phyloP scores from a whole-genome alignment of 352 stramenopile genomes.

The Pythium diclinum region DNA sequence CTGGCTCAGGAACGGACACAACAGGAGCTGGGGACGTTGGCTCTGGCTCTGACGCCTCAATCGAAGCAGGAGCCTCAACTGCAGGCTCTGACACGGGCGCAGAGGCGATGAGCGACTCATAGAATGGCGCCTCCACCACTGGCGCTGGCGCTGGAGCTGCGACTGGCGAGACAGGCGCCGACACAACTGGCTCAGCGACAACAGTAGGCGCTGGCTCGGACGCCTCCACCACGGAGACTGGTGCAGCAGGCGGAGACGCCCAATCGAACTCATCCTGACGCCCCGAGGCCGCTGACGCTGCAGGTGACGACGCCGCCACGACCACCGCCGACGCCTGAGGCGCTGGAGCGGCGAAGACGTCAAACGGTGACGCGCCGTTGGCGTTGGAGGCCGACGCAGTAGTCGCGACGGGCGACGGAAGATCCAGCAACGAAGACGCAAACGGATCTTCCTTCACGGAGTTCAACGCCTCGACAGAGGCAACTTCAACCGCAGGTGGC shows the following conservation, averaged over 20 bases:
- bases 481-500: constrained; percentile 2
- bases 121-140: neutral
- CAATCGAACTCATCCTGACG: neutral
- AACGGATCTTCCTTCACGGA: constrained; percentile 11
- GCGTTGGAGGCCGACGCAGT: neutral
- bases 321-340: neutral
- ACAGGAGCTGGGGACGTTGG: neutral
- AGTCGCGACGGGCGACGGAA: constrained; percentile 40
- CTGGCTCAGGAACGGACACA: neutral
- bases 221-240: neutral
- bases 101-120: neutral
- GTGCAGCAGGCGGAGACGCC: neutral
- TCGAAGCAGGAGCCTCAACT: neutral
- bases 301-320: constrained; percentile 2
- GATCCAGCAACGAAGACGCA: constrained; percentile 29
- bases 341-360: constrained; percentile 8
- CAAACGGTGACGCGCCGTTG: constrained; percentile 9
- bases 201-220: neutral
- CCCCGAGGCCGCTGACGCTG: neutral
- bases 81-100: neutral
- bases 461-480: neutral
- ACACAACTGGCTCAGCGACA: neutral
- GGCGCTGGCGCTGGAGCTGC: neutral
- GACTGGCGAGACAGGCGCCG: no score
- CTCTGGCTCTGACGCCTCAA: neutral